A percentile compares a stretch with the other conserved stretches of the same genome.
These are phyloP conservation scores for Acrodontium crateriforme DNA, from an alignment of 2,329 filamentous ascomycete species.

Conservation along the genomic window DNA sequence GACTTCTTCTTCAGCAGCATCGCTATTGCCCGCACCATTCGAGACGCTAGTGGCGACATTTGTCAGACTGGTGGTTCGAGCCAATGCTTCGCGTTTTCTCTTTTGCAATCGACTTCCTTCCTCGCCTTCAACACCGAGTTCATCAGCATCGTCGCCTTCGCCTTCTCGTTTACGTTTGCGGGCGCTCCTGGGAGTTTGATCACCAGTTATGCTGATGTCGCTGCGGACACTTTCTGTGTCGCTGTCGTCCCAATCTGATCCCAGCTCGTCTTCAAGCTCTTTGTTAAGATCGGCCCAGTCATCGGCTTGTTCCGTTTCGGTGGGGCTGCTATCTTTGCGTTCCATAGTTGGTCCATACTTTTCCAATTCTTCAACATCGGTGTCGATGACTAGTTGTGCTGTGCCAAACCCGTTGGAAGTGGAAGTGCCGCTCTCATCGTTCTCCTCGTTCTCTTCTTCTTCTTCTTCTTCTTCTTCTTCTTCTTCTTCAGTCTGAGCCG, in stretches of 20 bases:
- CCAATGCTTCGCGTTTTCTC: slow-evolving; percentile 34
- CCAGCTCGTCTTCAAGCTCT: slow-evolving; percentile 63
- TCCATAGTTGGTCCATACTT: slow-evolving; percentile 34
- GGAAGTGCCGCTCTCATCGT: slow-evolving; percentile 6
- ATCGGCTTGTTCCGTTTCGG: slow-evolving; percentile 19
- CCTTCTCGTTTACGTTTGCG: slow-evolving; percentile 19
- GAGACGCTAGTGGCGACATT: slow-evolving; percentile 24
- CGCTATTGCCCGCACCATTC: slow-evolving; percentile 5
- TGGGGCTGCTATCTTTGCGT: slow-evolving; percentile 18
- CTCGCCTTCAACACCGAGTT: slow-evolving; percentile 26
- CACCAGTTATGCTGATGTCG: slow-evolving; percentile 6
- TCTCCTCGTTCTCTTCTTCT: slow-evolving; percentile 2
- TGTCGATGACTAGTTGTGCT: slow-evolving; percentile 18
- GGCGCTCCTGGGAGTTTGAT: slow-evolving; percentile 13
- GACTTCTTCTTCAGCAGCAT: slow-evolving; percentile 16
- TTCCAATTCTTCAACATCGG: slow-evolving; percentile 28
- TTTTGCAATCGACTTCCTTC: slow-evolving; percentile 32
- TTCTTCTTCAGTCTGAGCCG: slow-evolving; percentile 27
- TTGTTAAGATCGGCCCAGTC: slow-evolving; percentile 42
- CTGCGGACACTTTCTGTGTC: slow-evolving; percentile 12
- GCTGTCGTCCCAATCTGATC: slow-evolving; percentile 37
- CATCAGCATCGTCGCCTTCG: slow-evolving; percentile 17
- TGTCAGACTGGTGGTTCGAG: slow-evolving; percentile 32
- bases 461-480: slow-evolving; percentile 20
- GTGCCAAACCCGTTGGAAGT: slow-evolving; percentile 5